Base-by-base conservation (phyloP, 2,329 filamentous ascomycete species). In the Cordyceps farinosa region DNA sequence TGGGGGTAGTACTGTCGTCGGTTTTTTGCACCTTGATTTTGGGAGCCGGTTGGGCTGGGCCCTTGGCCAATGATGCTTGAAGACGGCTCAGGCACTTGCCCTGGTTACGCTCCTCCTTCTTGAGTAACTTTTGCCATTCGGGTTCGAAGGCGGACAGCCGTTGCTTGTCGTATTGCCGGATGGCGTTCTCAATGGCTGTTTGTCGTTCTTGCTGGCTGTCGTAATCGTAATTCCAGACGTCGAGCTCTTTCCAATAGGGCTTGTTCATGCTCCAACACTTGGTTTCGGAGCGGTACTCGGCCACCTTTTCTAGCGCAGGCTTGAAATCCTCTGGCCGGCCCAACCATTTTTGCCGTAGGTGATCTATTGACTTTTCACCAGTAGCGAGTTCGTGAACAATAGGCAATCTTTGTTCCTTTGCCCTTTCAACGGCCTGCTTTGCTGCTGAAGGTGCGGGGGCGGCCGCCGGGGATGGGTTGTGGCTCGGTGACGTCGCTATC, bases 161-260 rank as follows among this genome's bases (percentile, higher is more conserved):
- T 72, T 84, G 79, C 70, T 82, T 84, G 71, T 89, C 86, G 66
- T 83, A 89, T 61, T 81, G 76, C 65, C 78, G 81, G 63, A 87
- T 79, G 15, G 86, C 86, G 67, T 87, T 82, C 74, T 90, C 79
- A 70, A 88, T 82, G 66, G 84, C 81, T 68, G 80, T 75, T 71
- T 91, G 79, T 36, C 86, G 82, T 65, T 86, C 80, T 38, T 82
- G 80, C 22, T 79, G 74, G 44, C 72, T 77, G 51, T 78, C 76
- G 69, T 88, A 89, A 34, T 82, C 76, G 71, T 87, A 87, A 63
- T 80, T 82, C 80, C 83, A 89, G 29, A 87, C 83, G 67, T 89
- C 85, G 15, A 89, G 78, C 66, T 89, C 86, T 72, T 82, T 87
- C 81, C 82, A 89, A 66, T 80, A 84, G 30, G 78, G 75, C 73